Base-by-base conservation (phyloP, 371 early-diverging fungal species). In the Paraphysoderma sedebokerense region DNA sequence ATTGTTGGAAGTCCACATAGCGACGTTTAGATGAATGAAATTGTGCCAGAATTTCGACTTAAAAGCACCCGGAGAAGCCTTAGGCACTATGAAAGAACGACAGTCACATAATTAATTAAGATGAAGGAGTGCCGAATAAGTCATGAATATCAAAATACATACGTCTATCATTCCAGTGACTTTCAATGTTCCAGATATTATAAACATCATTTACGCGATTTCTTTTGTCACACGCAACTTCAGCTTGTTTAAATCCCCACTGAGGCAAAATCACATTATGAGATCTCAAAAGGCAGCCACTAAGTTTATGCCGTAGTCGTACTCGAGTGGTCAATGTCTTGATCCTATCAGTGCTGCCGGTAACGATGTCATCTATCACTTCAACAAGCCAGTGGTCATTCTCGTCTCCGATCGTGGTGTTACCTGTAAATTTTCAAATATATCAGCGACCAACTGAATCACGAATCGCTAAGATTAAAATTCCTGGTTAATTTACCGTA, bases 201-300 rank as follows among this genome's bases (percentile, higher is more conserved):
- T 69, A 61, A 36, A 77, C 64, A 42, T 65, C 61, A 15, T 64
- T 58, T 13, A 77, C 67, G 12, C 70, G 58, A 42, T 59, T 64
- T 27, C 71, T 67, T 48, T 80, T 68, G 49, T 85, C 81, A 63
- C 98, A 98, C 3, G 70, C 66, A 1, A 98, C 89, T 59, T 98
- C 99, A 3, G 79, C 71, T 64, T 99, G 99, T 50, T 81, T 79
- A 72, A 90, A 95, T 12, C 98, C 99, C 99, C 99, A 99, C 51
- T 86, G 77, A 3, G 99, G 99, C 33, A 96, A 74, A 24, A 74
- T 76, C 19, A 74, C 76, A 30, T 79, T 77, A n/a, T 77, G 65
- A 36, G 81, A 72, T 9, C 85, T 77, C 45, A 99, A 65, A 30
- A 87, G 77, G 58, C 96, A 96, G n/a, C 82, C 81, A 29, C 76